Percentiles rank a stretch among this genome's conserved stretches.
These are phyloP conservation scores for Nemania sp. DNA, from an alignment of 2,329 filamentous ascomycete species.

Conservation along the genomic window DNA sequence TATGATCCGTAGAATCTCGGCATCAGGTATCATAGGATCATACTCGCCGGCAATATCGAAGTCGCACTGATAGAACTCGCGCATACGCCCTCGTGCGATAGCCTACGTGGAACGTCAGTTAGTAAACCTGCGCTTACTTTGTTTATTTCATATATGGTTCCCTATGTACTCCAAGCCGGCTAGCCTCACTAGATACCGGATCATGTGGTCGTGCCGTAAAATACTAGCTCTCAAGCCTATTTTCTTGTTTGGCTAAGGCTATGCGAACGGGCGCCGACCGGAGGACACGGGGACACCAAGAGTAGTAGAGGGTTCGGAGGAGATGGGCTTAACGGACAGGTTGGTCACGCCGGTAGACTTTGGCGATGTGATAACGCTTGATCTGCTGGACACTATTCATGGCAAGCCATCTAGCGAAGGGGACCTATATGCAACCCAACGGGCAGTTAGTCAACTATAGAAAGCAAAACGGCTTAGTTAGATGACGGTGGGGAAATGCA, in stretches of 20 bases:
- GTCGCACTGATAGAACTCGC: constrained; percentile 85
- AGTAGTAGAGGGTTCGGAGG: background rate
- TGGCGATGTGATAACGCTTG: constrained; percentile 83
- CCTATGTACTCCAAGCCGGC: background rate
- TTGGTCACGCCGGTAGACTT: constrained; percentile 83
- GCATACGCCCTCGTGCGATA: constrained; percentile 81
- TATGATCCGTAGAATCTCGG: constrained; percentile 77
- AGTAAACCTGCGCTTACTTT: constrained; percentile 10
- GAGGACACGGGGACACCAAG: background rate
- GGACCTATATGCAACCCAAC: constrained; percentile 56
- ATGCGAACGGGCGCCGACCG: background rate
- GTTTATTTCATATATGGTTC: background rate
- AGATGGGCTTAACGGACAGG: constrained; percentile 58
- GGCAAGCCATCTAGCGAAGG: constrained; percentile 81
- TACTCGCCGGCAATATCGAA: constrained; percentile 81
- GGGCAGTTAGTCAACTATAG: constrained; percentile 5
- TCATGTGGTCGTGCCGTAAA: background rate
- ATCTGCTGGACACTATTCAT: constrained; percentile 79
- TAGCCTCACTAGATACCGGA: background rate
- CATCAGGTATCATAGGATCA: constrained; percentile 80
- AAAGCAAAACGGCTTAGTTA: background rate
- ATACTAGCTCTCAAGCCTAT: background rate
- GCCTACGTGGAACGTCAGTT: constrained; percentile 47
- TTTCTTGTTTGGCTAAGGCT: background rate
- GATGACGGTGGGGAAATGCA: background rate